Percentiles rank a stretch among this genome's conserved stretches.
Evolutionary conservation across 1,284 basidiomycete genomes (phyloP).

Genomic region (Sanghuangporus weigelae): DNA sequence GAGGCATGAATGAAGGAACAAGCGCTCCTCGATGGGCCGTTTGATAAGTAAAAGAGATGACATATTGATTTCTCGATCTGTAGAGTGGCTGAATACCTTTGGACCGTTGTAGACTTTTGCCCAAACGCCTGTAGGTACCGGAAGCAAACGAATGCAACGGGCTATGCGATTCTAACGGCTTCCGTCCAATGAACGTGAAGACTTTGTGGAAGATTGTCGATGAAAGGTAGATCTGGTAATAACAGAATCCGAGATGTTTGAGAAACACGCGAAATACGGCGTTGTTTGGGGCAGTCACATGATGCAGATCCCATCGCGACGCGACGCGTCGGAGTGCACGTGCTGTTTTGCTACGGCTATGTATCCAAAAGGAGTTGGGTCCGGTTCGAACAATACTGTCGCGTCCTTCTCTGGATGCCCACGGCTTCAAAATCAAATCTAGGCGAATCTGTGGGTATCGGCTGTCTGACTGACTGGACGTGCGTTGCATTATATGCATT

Average conservation of each 20-base stretch:
- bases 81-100: no score
- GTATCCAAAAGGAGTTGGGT: background rate
- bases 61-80: no score
- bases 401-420: background rate
- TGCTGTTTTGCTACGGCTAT: no score
- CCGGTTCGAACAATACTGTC: background rate
- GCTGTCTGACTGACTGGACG: background rate
- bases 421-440: background rate
- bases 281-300: background rate
- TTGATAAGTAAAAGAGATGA: no score
- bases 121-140: background rate
- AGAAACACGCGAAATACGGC: background rate
- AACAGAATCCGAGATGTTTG: background rate
- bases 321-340: background rate
- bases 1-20: no score
- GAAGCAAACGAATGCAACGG: background rate
- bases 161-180: background rate
- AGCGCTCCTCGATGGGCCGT: no score
- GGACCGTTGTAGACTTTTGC: background rate
- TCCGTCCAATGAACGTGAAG: background rate
- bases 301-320: background rate
- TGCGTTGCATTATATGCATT: background rate
- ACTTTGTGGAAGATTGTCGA: background rate
- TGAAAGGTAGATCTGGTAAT: background rate
- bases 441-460: background rate